These are phyloP conservation scores for Exophiala sp. DNA, from an alignment of 2,329 filamentous ascomycete species.

Conservation along the genomic window DNA sequence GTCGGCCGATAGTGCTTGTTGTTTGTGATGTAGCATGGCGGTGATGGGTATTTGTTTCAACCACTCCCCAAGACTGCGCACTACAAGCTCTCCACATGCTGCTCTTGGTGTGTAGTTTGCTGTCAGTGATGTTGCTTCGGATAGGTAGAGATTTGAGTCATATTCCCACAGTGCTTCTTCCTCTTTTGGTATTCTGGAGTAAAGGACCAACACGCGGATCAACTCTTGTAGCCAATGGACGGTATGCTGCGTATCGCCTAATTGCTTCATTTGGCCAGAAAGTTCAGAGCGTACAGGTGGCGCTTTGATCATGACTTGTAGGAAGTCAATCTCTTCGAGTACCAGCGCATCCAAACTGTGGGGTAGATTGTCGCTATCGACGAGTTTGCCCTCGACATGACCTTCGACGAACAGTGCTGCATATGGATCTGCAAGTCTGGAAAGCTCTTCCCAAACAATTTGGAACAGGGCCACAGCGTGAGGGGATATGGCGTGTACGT, in stretches of 20 bases:
- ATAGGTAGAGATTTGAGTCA: constrained; percentile 90
- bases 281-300: constrained; percentile 85
- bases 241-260: constrained; percentile 57
- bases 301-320: constrained; percentile 85
- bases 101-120: constrained; percentile 95
- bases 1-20: constrained; percentile 6
- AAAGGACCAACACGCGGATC: constrained; percentile 78
- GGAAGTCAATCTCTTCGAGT: constrained; percentile 88
- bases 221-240: constrained; percentile 83
- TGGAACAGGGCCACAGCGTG: constrained; percentile 81
- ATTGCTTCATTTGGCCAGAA: constrained; percentile 67
- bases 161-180: constrained; percentile 96
- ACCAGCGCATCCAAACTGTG: constrained; percentile 93
- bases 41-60: constrained; percentile 71
- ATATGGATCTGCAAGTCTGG: constrained; percentile 67
- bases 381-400: constrained; percentile 76
- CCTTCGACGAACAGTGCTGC: constrained; percentile 80
- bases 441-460: constrained; percentile 84
- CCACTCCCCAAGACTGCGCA: constrained; percentile 85
- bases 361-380: constrained; percentile 80
- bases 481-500: constrained; percentile 74
- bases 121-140: constrained; percentile 90
- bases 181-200: constrained; percentile 85
- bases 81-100: constrained; percentile 84
- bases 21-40: constrained; percentile 73